Base-by-base conservation (phyloP, 192 early-diverging fungal genomes). In the Gaertneriomyces sp. region DNA sequence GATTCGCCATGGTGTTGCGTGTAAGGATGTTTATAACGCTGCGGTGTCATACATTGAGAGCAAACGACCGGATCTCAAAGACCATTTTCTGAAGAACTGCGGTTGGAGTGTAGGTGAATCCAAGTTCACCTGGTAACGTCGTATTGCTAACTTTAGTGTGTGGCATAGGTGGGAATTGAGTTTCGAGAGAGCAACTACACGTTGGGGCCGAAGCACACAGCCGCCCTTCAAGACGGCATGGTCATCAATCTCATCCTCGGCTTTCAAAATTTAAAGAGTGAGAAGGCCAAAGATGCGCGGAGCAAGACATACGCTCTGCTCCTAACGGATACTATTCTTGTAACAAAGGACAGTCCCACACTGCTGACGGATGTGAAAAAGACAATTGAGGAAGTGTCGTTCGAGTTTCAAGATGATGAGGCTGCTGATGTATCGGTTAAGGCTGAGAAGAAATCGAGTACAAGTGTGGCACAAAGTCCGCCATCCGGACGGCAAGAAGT, bases 151-250 rank as follows among this genome's bases (percentile, higher is more conserved):
- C 54, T 20, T 45, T 61, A 7, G 17, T 71, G 72, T 69, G 10
- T 64, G 45, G 53, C 40, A 10, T 67, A 85, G 74, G 97, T 91
- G 59, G 97, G 97, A 9, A 90, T 98, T 53, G 95, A 99, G 77
- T 92, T 97, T 64, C 79, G 89, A 45, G 97, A 99, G 65, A 82
- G 88, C 9, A 80, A 75, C 19, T 96, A 90, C 77, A 72, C 85
- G 10, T 81, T 99, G 52, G 83, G 79, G 41, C 62, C 81, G n/a
- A 93, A 91, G 59, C 90, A 87, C 69, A 55, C 66, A 38, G 77
- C 81, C 57, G 75, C 79, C 42, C 74, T 99, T 53, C 76, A 88
- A 63, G 74, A 82, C 1, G 90, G 89, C 45, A 96, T 96, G 93
- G 84, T 91, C 0, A 65, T 97, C 51, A 93, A 91, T 53, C 68